Base-by-base conservation (phyloP, 2,329 filamentous ascomycete species). In the Nigrospora osmanthi region DNA sequence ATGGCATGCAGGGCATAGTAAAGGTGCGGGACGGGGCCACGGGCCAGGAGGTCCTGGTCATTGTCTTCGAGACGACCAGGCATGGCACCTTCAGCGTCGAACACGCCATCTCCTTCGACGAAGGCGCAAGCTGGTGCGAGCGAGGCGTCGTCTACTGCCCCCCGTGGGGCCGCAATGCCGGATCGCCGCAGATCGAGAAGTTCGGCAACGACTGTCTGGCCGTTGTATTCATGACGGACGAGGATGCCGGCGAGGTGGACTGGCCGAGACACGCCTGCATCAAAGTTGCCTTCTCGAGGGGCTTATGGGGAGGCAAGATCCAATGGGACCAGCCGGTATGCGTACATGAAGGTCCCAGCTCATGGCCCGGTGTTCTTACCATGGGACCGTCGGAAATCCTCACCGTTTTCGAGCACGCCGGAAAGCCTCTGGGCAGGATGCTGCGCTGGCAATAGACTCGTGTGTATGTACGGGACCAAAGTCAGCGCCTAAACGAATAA, bases 151-250 rank as follows among this genome's bases (percentile, higher is more conserved):
- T 71, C 7, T 71, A 66, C 47, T 55, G 60, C 14, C 65, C 68
- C 6, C 58, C 55, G 6, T 52, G 49, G n/a, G 62, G 61, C 6
- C 61, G 63, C 42, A 68, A 70, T 46, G 69, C 68, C 0, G 70
- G 70, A 5, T 62, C 68, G 23, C 69, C 70, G n/a, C 70, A 72
- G 56, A 63, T 72, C 45, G 61, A 66, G 15, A 61, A 60, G 12
- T 66, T 67, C 45, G 62, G 53, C 0, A 63, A 67, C 42, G 64
- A 63, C 2, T 63, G 59, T 14, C 36, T 72, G 47, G 69, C 62
- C 1, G 64, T 66, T 1, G 62, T 70, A 7, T 72, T 72, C 52
- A 71, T 71, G 70, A 69, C 67, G 1, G 69, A 72, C 46, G 68
- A 72, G 52, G 67, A 70, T 41, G 52, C 62, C 0, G 45, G 52